Evolutionary conservation across 179 eudicot genomes (phyloP).

Genomic region (Beta corolliflora): DNA sequence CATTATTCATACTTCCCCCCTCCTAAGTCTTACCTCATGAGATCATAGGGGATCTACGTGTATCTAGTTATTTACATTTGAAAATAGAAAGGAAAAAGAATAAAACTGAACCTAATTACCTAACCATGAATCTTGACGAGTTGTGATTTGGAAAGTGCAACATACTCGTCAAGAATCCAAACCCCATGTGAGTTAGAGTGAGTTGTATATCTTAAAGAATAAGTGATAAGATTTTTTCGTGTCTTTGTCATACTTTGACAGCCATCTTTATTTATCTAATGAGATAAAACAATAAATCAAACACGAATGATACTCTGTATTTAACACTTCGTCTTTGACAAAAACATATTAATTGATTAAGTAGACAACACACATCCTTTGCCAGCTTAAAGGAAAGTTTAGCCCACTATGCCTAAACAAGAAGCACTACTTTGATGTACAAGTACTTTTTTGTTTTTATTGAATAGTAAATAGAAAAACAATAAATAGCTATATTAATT

Average conservation of each 20-base stretch:
- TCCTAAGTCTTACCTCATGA: too few species aligned
- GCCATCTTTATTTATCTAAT: not conserved
- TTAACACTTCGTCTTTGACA: conserved; percentile 14
- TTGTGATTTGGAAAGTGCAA: not conserved
- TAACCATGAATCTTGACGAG: not conserved
- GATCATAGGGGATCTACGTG: too few species aligned
- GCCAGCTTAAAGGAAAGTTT: conserved; percentile 13
- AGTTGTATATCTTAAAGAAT: not conserved
- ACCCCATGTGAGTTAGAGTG: not conserved
- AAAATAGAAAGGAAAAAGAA: too few species aligned
- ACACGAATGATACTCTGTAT: not conserved
- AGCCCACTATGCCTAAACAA: not conserved
- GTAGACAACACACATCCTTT: conserved; percentile 13
- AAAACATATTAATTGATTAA: conserved; percentile 3
- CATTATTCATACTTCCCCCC: too few species aligned
- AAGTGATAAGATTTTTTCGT: not conserved
- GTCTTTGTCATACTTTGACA: conserved; percentile 3
- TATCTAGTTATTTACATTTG: too few species aligned
- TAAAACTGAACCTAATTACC: too few species aligned
- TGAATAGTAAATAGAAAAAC: too few species aligned
- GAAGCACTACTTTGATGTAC: not conserved
- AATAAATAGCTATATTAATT: too few species aligned
- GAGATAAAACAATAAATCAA: not conserved
- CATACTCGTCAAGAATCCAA: not conserved
- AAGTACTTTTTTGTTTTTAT: not conserved